These are phyloP conservation scores for Pseudogymnoascus sp. DNA, from an alignment of 2,329 filamentous ascomycete genomes.

Conservation along the genomic window DNA sequence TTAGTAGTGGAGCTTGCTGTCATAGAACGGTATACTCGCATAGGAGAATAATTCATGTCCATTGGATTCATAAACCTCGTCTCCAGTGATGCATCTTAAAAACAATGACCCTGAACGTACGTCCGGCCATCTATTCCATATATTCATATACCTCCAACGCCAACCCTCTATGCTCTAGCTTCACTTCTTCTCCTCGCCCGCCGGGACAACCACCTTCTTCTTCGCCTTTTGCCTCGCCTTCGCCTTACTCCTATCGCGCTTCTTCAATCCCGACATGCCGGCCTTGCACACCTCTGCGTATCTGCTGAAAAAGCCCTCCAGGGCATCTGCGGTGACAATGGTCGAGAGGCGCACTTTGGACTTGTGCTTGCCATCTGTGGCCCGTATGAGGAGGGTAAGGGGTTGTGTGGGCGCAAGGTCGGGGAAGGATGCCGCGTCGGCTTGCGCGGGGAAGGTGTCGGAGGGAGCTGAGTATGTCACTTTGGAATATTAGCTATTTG, in stretches of 20 bases:
- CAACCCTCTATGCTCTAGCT: background rate
- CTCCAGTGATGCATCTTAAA: background rate
- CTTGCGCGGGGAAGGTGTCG: constrained; percentile 36
- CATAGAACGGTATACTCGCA: background rate
- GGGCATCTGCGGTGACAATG: constrained; percentile 64
- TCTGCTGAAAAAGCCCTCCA: constrained; percentile 73
- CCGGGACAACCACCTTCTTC: constrained; percentile 29
- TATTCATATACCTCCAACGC: constrained; percentile 2
- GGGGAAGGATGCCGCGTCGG: constrained; percentile 46
- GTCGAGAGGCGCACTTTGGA: constrained; percentile 73
- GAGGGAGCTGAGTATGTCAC: constrained; percentile 14
- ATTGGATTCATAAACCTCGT: background rate
- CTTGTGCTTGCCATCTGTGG: constrained; percentile 67
- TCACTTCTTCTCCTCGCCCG: constrained; percentile 22
- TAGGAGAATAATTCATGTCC: background rate
- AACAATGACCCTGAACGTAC: background rate
- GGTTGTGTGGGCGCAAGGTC: constrained; percentile 53
- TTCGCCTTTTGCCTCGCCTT: constrained; percentile 71
- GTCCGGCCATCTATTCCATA: background rate
- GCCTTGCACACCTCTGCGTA: constrained; percentile 90
- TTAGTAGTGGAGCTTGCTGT: background rate
- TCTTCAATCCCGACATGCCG: constrained; percentile 85
- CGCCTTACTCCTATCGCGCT: constrained; percentile 81
- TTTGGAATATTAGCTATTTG: constrained; percentile 16
- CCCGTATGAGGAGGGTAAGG: constrained; percentile 71